Conservation (phyloP, 805 yeast species). For the Candida dajiaensis region DNA sequence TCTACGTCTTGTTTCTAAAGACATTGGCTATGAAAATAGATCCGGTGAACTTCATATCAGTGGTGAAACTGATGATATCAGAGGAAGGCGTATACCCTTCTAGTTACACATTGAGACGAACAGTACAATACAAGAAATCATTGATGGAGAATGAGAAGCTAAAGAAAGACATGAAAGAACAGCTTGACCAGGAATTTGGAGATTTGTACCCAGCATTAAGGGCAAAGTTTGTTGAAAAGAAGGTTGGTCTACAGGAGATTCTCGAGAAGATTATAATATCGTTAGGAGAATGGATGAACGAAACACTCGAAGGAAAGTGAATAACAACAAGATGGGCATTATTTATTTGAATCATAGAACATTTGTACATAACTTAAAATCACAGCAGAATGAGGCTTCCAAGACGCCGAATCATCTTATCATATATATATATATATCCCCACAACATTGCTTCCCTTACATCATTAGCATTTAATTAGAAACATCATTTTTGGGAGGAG, state of each 20-base stretch:
- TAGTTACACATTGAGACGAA: not conserved
- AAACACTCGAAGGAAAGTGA: not conserved
- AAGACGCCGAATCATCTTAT: not conserved
- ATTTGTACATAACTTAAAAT: not conserved
- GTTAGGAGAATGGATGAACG: constrained; percentile 3
- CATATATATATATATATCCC: not conserved
- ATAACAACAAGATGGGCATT: not conserved
- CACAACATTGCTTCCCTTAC: not conserved
- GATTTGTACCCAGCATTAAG: not conserved
- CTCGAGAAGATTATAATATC: not conserved
- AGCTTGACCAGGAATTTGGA: not conserved
- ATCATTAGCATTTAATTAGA: not conserved
- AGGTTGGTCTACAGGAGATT: not conserved
- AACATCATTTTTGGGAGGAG: not conserved
- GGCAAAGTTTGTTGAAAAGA: not conserved
- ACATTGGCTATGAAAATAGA: not conserved
- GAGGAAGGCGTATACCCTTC: not conserved
- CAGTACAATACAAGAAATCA: constrained; percentile 1
- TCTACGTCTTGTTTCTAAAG: constrained; percentile 3
- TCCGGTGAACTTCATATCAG: not conserved
- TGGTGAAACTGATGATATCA: not conserved
- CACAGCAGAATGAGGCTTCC: not conserved
- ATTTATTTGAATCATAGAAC: not conserved
- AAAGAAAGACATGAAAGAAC: not conserved
- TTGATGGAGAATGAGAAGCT: not conserved